Evolutionary conservation across 345 rosid species (phyloP), one percentile per base, ranked within the genome.

Genomic region (Pistacia vera): DNA sequence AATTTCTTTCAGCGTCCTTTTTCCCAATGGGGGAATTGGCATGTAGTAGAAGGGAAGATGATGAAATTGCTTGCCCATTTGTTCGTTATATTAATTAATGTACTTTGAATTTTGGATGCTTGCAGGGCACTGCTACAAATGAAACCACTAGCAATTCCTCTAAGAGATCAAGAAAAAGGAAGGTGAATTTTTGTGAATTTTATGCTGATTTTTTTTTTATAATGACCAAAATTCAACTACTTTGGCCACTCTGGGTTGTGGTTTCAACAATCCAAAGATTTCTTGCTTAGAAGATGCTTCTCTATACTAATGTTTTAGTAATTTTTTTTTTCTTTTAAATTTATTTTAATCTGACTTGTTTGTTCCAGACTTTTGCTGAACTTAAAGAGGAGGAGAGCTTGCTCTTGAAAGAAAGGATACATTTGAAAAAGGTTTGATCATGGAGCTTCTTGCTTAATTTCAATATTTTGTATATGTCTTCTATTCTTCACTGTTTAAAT

Each of bases 301-400:
- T 5, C 22, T 17, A 13, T 2, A 5, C 9, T 63, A 17, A 36
- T 44, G 20, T 41, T 8, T 54, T 59, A 68, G 18, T 46, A 46
- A 48, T 20, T 57, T 28, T 44, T 16, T n/a, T 44, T 57, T 66
- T 44, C 18, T 20, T 30, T 54, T 7, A 35, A 58, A 1, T 5
- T 20, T 35, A 11, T 65, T 51, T 51, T 4, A 51, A 51, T 60
- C 73, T 18, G 30, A 28, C 70, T 55, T 62, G 44, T 71, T 75
- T 62, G 44, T 71, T 75, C 28, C 88, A 94, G 98, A 90, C 94
- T 0, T 90, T 87, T 83, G 90, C 88, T 69, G 97, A 90, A 82
- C 97, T 95, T 22, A 86, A 85, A 73, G 85, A 83, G 51, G 97
- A 90, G 82, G 97, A 89, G 80, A 80, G 25, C 63, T 61, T 76